phyloP scores from a whole-genome alignment of 352 stramenopile species.

The Pythium rhizo-oryzae region DNA sequence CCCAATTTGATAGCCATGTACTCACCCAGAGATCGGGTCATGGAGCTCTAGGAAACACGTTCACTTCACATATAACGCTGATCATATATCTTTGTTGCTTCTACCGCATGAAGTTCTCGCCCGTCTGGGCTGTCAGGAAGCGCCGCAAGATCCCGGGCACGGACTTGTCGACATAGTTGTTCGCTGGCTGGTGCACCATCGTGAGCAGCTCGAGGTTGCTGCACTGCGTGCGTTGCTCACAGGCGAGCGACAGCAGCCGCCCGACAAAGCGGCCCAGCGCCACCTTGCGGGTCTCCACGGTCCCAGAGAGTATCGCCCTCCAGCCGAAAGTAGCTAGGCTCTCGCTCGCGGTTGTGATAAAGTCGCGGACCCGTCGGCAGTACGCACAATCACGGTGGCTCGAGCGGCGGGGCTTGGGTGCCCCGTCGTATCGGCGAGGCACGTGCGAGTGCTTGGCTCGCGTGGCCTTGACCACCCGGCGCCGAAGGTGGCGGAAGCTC shows the following conservation, averaged over 20 bases:
- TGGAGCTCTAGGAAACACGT: not conserved
- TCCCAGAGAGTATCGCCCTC: conserved; percentile 21
- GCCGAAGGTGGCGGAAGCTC: conserved; percentile 53
- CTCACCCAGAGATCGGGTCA: not conserved
- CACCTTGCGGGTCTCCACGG: conserved; percentile 20
- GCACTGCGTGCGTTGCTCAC: conserved; percentile 12
- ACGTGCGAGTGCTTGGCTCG: conserved; percentile 35
- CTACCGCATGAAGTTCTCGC: conserved; percentile 26
- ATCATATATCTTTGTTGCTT: not conserved
- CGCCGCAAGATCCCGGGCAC: conserved; percentile 23
- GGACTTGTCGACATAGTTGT: conserved; percentile 4
- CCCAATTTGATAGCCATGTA: no score
- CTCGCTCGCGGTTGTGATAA: conserved; percentile 31
- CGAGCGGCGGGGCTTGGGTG: conserved; percentile 26
- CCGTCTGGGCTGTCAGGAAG: conserved; percentile 29
- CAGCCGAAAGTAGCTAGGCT: conserved; percentile 8
- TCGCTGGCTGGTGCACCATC: conserved; percentile 7
- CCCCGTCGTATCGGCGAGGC: conserved; percentile 17
- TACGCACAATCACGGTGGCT: conserved; percentile 19
- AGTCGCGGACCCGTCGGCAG: conserved; percentile 33
- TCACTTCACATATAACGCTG: not conserved
- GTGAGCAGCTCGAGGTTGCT: conserved; percentile 13
- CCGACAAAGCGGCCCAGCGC: conserved; percentile 27
- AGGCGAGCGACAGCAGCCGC: conserved; percentile 19
- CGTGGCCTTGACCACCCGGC: conserved; percentile 45